Percentiles rank a stretch among this genome's conserved stretches.
phyloP scores from a whole-genome alignment of 2,329 filamentous ascomycete genomes.

The Phaeosphaeriaceae sp. region DNA sequence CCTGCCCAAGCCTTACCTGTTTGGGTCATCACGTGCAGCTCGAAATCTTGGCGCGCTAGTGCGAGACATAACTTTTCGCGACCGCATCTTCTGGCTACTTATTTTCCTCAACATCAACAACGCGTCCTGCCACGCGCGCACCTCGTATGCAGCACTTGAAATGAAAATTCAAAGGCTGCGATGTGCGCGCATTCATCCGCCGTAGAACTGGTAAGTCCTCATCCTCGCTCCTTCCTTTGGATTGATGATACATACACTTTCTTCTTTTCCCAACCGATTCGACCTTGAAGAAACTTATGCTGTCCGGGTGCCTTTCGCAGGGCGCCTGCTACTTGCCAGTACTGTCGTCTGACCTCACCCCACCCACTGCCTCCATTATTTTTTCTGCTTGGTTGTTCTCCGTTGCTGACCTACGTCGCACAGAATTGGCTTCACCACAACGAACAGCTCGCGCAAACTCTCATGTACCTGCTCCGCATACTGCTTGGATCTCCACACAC shows the following conservation, averaged over 20 bases:
- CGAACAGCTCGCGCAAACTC: neutral
- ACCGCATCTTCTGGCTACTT: neutral
- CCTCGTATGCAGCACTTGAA: neutral
- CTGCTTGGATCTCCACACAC: neutral
- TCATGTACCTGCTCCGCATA: neutral
- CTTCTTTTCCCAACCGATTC: slow-evolving; percentile 92
- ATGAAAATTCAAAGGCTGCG: neutral
- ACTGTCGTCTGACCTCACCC: slow-evolving; percentile 74
- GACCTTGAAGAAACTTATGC: slow-evolving; percentile 81
- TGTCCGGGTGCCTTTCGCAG: slow-evolving; percentile 69
- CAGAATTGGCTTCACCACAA: slow-evolving; percentile 2
- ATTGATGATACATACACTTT: slow-evolving; percentile 78
- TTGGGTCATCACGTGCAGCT: slow-evolving; percentile 1
- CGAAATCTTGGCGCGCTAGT: slow-evolving; percentile 7
- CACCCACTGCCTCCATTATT: slow-evolving; percentile 2
- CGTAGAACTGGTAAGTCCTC: slow-evolving; percentile 24
- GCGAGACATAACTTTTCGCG: neutral
- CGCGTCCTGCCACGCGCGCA: slow-evolving; percentile 5
- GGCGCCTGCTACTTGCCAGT: slow-evolving; percentile 90
- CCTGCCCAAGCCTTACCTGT: neutral
- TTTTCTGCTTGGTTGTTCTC: slow-evolving; percentile 5
- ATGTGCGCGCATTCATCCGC: neutral
- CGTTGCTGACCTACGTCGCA: slow-evolving; percentile 17
- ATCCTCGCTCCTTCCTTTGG: slow-evolving; percentile 35
- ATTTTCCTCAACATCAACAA: slow-evolving; percentile 13